These are phyloP conservation scores for Pascua sp. DNA, from an alignment of 1,284 basidiomycete species.

Conservation along the genomic window DNA sequence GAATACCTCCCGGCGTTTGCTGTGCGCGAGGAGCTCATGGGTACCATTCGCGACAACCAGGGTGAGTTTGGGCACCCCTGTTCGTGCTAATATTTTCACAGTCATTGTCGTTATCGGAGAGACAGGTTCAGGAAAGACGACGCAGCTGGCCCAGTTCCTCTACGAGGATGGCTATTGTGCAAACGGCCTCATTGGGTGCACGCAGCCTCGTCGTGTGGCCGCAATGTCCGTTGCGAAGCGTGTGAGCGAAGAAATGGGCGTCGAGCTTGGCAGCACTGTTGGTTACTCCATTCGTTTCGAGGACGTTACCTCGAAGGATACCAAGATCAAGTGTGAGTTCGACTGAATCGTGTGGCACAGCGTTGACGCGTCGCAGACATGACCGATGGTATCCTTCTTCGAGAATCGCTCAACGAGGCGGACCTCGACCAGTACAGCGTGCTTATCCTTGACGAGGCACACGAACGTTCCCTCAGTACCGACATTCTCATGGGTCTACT, in stretches of 20 bases:
- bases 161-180: conserved; percentile 93
- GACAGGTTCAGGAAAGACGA: conserved; percentile 93
- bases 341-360: neutral
- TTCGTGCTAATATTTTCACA: conserved; percentile 35
- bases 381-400: conserved; percentile 94
- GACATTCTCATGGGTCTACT: conserved; percentile 96
- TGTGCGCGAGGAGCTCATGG: conserved; percentile 89
- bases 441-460: conserved; percentile 95
- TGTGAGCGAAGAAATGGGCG: conserved; percentile 88
- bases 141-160: conserved; percentile 84
- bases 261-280: conserved; percentile 80
- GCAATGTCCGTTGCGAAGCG: conserved; percentile 99
- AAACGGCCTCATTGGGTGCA: conserved; percentile 87
- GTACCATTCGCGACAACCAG: conserved; percentile 90
- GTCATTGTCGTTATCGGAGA: conserved; percentile 92
- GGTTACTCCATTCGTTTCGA: conserved; percentile 98
- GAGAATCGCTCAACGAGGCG: conserved; percentile 92
- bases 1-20: conserved; percentile 98
- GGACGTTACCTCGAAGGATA: conserved; percentile 86
- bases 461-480: conserved; percentile 91
- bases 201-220: conserved; percentile 93
- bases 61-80: conserved; percentile 53
- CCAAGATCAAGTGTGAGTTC: conserved; percentile 85
- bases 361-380: conserved; percentile 61
- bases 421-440: conserved; percentile 93